Base-by-base conservation (phyloP, 2,329 filamentous ascomycete genomes). In the Blastomyces parvus region DNA sequence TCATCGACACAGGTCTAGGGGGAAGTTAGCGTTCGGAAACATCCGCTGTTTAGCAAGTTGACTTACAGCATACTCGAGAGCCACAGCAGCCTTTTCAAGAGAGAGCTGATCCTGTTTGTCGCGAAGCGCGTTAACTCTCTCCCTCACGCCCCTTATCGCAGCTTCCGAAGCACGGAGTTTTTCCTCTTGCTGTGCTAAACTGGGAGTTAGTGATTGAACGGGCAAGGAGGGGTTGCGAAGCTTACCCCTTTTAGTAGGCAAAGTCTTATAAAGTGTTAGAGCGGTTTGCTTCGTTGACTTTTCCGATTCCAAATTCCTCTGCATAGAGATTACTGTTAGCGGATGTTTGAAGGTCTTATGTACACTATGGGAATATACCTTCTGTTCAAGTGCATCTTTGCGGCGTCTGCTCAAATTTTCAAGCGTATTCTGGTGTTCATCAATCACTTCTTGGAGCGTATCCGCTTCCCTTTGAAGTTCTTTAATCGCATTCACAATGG, bases 201-300 rank as follows among this genome's bases (percentile, higher is more conserved):
- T 62, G 33, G 6, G 40, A 38, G 72, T 74, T 70, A 77, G 70
- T 60, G 66, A 63, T 52, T 52, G 60, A n/a, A 40, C 1, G 22
- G 25, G 25, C 7, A 50, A 25, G 33, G 22, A 38, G 65, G 68
- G 65, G 68, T 55, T 73, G 67, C 64, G 68, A 69, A 64, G 70
- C 84, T 72, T 79, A 87, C 88, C 82, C 62, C 93, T 87, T 73
- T 86, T 90, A 59, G 84, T 82, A 0, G 88, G 89, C 9, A 96
- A 79, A 25, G 83, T 83, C 62, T 83, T 81, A 77, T 86, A 91
- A 61, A 83, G 80, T 44, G 84, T 85, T 33, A 84, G 79, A 42
- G 86, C 86, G 63, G 79, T 84, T 71, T 95, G 91, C 48, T 88
- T 80, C 4, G 81, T 79, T 46, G 77, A 82, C 75, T 95, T 94